phyloP scores from a whole-genome alignment of 225 moss, liverwort and hornwort genomes.

The Anthoceros angustus region DNA sequence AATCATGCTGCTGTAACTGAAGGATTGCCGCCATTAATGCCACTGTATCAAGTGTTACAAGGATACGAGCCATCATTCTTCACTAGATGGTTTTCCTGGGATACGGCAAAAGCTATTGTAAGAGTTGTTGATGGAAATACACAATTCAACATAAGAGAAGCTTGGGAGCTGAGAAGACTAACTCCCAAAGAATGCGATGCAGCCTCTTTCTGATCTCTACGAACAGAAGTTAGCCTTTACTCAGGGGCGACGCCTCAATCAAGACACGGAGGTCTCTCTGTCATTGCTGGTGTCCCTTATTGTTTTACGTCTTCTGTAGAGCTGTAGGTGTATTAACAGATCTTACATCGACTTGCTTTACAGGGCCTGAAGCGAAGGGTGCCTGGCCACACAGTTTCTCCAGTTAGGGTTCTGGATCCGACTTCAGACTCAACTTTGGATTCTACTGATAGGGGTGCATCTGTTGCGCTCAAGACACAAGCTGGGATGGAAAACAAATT shows the following conservation, averaged over 20 bases:
- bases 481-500: neutral
- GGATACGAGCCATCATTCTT: slow-evolving; percentile 75
- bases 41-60: slow-evolving; percentile 50
- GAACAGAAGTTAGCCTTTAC: too few species aligned
- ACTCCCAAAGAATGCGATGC: neutral
- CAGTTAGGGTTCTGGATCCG: too few species aligned
- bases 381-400: too few species aligned
- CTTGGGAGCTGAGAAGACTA: neutral
- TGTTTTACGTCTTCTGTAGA: too few species aligned
- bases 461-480: neutral
- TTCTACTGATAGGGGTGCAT: neutral
- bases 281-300: too few species aligned
- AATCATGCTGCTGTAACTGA: slow-evolving; percentile 45
- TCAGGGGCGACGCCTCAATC: too few species aligned
- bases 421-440: too few species aligned
- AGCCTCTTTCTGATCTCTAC: neutral
- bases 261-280: too few species aligned
- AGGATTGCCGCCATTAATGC: slow-evolving; percentile 35
- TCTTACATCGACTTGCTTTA: too few species aligned
- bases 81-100: slow-evolving; percentile 62
- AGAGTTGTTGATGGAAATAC: slow-evolving; percentile 8
- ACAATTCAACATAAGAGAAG: neutral
- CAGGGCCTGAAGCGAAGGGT: too few species aligned
- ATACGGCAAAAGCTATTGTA: slow-evolving; percentile 56
- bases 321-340: too few species aligned